Evolutionary conservation across 148 eudicot species (phyloP), one percentile per base, ranked within the genome.

Genomic region (Nyssa sinensis): DNA sequence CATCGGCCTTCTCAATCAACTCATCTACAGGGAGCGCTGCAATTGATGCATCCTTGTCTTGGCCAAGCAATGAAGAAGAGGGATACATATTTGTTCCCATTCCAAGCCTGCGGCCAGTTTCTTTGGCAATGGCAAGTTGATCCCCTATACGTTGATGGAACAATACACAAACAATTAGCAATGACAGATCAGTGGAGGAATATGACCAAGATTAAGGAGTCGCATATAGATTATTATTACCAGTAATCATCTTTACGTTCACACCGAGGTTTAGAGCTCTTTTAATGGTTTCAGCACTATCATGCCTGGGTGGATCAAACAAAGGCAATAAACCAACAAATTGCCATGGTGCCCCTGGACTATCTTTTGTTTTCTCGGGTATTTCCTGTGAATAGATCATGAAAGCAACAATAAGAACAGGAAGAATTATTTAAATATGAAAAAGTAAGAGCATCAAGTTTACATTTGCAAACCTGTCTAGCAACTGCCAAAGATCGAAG

Each of bases 401-500:
- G 11, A 34, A 0, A 77, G 13, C 41, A 30, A 58, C 3, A 41
- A 24, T 64, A 37, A 58, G 21, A 74, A 59, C 11, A 65, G 64
- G 19, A 65, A 13, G 30, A 9, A 32, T 21, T 44, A 12, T 55
- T 19, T 37, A 35, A 35, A 70, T 70, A 23, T 55, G 19, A 59
- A 71, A 65, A 29, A 24, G 5, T 29, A 21, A 35, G 27, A 37
- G 32, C n/a, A 29, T 19, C 23, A 34, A 4, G 24, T 59, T 12
- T 1, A 9, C 11, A 67, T 39, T 59, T 35, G 62, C 64, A 71
- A 57, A 88, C 91, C 93, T 90, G 95, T 69, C 84, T 72, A 58
- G 92, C 92, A 75, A 91, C 87, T 49, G 83, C 96, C 69, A 91
- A 79, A 53, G 96, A 88, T 73, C 96, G 82, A 66, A 91, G 84